A percentile compares a stretch with the other conserved stretches of the same genome.
phyloP scores from a whole-genome alignment of 345 rosid genomes.

The Bruguiera gymnorhiza region DNA sequence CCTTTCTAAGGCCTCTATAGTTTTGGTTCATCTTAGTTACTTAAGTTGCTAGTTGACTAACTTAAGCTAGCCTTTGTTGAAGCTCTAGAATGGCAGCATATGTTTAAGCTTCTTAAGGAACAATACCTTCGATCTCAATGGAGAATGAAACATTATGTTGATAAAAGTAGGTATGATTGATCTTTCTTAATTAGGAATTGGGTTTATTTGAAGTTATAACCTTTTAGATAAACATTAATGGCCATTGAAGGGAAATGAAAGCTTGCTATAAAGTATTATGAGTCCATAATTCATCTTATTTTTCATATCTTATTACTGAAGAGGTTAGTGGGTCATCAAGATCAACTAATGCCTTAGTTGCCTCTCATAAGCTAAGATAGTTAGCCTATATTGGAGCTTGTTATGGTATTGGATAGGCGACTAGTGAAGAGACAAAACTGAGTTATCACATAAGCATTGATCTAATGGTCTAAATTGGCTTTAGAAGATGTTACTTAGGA shows the following conservation, averaged over 20 bases:
- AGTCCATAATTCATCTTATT: neutral
- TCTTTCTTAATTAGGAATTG: neutral
- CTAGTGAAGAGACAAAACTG: no score
- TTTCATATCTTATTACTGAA: neutral
- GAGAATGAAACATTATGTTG: neutral
- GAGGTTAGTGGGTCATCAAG: no score
- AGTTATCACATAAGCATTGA: no score
- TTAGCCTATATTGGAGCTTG: no score
- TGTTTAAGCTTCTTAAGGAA: no score
- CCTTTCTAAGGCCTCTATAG: neutral
- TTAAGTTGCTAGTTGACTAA: neutral
- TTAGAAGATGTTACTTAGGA: no score
- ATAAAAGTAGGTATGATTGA: no score
- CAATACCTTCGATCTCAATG: neutral
- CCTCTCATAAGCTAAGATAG: no score
- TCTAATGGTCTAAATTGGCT: no score
- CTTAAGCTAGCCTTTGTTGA: neutral
- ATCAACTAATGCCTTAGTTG: no score
- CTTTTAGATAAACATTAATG: neutral
- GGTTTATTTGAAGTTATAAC: neutral
- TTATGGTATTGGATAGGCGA: no score
- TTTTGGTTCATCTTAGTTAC: neutral
- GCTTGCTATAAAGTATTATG: neutral
- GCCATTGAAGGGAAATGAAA: neutral
- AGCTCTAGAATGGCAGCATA: neutral